phyloP scores from a whole-genome alignment of 495 filamentous ascomycete genomes.

The Aspergillus biplanus region DNA sequence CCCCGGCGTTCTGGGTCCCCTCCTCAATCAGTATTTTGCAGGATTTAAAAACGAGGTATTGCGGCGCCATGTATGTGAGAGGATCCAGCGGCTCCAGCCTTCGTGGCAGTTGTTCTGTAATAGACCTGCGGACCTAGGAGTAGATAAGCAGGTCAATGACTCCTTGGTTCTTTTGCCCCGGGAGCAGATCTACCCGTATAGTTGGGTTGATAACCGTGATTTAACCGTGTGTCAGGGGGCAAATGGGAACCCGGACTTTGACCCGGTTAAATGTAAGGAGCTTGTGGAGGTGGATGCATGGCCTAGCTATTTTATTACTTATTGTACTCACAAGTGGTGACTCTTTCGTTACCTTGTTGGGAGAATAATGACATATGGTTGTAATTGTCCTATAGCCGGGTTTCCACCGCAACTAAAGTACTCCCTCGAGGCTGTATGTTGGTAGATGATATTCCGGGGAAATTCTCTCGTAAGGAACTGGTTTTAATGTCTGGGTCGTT shows the following conservation, averaged over 20 bases:
- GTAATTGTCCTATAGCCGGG: no score
- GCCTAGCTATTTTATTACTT: slow-evolving; percentile 34
- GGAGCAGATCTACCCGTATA: slow-evolving; percentile 29
- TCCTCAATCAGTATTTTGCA: slow-evolving; percentile 24
- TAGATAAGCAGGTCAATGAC: slow-evolving; percentile 1
- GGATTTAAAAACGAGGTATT: slow-evolving; percentile 4
- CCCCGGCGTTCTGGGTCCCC: slow-evolving; percentile 19
- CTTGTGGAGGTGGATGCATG: slow-evolving; percentile 27
- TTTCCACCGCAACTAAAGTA: no score
- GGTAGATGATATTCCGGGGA: no score
- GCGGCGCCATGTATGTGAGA: slow-evolving; percentile 17
- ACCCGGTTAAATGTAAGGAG: slow-evolving; percentile 27
- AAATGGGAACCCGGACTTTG: slow-evolving; percentile 21
- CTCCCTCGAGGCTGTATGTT: no score
- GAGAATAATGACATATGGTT: no score
- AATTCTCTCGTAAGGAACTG: no score
- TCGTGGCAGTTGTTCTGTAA: slow-evolving; percentile 23
- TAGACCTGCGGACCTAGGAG: not conserved
- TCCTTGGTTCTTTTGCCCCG: slow-evolving; percentile 21
- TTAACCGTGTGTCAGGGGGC: slow-evolving; percentile 22
- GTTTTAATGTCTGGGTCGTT: no score
- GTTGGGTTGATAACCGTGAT: slow-evolving; percentile 26
- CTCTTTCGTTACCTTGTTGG: not conserved
- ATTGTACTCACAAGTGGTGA: slow-evolving; percentile 32
- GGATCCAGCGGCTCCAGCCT: slow-evolving; percentile 16